Conservation (phyloP, 2,329 filamentous ascomycete genomes). For the Aureobasidium mangrovei region DNA sequence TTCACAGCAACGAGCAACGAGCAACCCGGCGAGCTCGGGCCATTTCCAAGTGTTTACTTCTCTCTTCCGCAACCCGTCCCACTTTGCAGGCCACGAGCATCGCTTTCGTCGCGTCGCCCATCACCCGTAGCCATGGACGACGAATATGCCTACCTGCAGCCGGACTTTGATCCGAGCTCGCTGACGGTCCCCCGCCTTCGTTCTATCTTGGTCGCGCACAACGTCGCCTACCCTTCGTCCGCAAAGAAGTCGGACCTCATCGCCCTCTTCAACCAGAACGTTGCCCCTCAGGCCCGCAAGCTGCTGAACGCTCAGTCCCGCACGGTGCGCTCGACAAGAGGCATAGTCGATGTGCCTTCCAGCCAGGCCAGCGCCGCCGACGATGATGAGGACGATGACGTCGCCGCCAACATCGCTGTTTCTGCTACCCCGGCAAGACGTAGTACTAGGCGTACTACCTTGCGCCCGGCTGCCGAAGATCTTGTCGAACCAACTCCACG, state of each 20-base stretch:
- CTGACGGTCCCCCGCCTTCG: slow-evolving; percentile 83
- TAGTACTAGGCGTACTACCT: slow-evolving; percentile 20
- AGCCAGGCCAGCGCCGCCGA: slow-evolving; percentile 56
- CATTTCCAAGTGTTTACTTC: background rate
- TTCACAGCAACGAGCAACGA: background rate
- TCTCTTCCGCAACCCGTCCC: background rate
- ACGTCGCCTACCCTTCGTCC: slow-evolving; percentile 73
- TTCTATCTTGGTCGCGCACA: slow-evolving; percentile 83
- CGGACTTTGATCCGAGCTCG: slow-evolving; percentile 73
- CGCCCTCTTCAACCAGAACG: slow-evolving; percentile 68
- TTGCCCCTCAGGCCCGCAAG: slow-evolving; percentile 69
- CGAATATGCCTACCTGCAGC: slow-evolving; percentile 74
- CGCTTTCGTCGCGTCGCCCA: no score
- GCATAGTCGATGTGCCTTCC: slow-evolving; percentile 61
- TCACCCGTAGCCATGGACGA: slow-evolving; percentile 14
- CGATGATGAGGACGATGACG: slow-evolving; percentile 44
- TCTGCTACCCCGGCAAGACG: slow-evolving; percentile 30
- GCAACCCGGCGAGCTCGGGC: slow-evolving; percentile 1
- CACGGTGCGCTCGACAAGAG: slow-evolving; percentile 77
- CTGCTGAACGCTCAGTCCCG: slow-evolving; percentile 65
- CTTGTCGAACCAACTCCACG: slow-evolving; percentile 29
- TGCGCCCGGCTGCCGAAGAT: slow-evolving; percentile 38
- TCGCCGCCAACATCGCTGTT: slow-evolving; percentile 46
- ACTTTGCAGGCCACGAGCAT: background rate
- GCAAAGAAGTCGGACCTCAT: slow-evolving; percentile 89